Percentiles rank a stretch among this genome's conserved stretches.
Conservation (phyloP, 2,329 filamentous ascomycete genomes). For the Phialemonium atrogriseum region DNA sequence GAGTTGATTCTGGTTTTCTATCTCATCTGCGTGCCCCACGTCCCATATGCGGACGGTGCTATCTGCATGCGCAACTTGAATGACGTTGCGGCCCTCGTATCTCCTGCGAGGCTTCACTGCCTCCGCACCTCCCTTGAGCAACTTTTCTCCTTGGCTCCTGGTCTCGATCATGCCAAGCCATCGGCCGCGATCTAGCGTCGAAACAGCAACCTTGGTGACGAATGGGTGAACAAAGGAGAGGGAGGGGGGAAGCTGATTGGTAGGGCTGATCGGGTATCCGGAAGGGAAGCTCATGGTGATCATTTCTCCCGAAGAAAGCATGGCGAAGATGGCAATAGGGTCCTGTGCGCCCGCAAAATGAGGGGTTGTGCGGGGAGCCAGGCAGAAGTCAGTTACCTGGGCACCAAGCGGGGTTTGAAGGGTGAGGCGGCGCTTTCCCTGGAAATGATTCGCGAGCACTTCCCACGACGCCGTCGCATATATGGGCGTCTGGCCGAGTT, state of each 20-base stretch:
- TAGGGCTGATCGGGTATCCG: conserved; percentile 82
- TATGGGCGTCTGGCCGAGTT: conserved; percentile 79
- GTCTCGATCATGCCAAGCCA: conserved; percentile 92
- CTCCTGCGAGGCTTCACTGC: conserved; percentile 61
- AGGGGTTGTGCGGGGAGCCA: conserved; percentile 74
- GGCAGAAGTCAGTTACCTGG: conserved; percentile 69
- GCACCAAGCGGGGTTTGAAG: conserved; percentile 71
- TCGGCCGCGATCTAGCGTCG: conserved; percentile 64
- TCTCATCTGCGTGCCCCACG: conserved; percentile 80
- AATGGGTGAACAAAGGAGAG: conserved; percentile 88
- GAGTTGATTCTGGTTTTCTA: conserved; percentile 74
- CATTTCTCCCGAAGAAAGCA: conserved; percentile 80
- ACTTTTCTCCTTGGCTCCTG: conserved; percentile 65
- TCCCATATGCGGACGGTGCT: conserved; percentile 92
- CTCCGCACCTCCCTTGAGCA: conserved; percentile 73
- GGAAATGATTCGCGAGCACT: conserved; percentile 67
- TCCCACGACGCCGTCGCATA: conserved; percentile 93
- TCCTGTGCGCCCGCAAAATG: conserved; percentile 85
- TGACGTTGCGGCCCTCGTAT: conserved; percentile 75
- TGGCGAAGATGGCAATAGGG: conserved; percentile 72
- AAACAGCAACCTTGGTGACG: conserved; percentile 63
- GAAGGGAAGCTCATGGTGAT: conserved; percentile 88
- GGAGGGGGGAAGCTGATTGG: conserved; percentile 85
- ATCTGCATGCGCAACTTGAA: conserved; percentile 83
- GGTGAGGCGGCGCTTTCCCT: conserved; percentile 62